A percentile compares a stretch with the other conserved stretches of the same genome.
phyloP scores from a whole-genome alignment of 495 filamentous ascomycete species.

The Neurospora sp. region DNA sequence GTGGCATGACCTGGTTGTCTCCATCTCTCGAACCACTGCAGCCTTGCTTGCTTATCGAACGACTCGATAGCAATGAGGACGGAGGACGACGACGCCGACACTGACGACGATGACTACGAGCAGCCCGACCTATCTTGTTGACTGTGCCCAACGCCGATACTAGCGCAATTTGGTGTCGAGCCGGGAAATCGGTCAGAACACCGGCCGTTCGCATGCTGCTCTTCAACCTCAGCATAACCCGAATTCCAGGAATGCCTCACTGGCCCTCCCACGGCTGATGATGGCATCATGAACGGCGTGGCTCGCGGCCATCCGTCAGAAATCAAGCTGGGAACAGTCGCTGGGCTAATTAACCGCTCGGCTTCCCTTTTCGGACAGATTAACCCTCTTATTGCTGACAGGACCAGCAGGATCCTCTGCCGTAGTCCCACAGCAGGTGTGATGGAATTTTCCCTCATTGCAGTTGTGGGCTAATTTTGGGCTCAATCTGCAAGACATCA shows the following conservation, averaged over 20 bases:
- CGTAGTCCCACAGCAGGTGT: not conserved
- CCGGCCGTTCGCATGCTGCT: not conserved
- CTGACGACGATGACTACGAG: not conserved
- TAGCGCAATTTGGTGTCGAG: not conserved
- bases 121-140: not conserved
- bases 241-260: not conserved
- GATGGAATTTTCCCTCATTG: slow-evolving; percentile 18
- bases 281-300: not conserved
- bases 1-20: not conserved
- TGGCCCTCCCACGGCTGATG: not conserved
- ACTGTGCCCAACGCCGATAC: not conserved
- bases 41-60: not conserved
- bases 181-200: not conserved
- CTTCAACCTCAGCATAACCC: not conserved
- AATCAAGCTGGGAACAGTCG: not conserved
- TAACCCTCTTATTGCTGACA: not conserved
- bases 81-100: not conserved
- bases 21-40: not conserved
- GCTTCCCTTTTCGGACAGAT: slow-evolving; percentile 9
- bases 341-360: slow-evolving; percentile 25
- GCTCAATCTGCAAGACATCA: slow-evolving; percentile 1
- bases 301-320: not conserved
- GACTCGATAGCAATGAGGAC: not conserved
- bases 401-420: not conserved
- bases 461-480: slow-evolving; percentile 22